phyloP scores from a whole-genome alignment of 2,329 filamentous ascomycete genomes.

The Myriosclerotinia scirpicola region DNA sequence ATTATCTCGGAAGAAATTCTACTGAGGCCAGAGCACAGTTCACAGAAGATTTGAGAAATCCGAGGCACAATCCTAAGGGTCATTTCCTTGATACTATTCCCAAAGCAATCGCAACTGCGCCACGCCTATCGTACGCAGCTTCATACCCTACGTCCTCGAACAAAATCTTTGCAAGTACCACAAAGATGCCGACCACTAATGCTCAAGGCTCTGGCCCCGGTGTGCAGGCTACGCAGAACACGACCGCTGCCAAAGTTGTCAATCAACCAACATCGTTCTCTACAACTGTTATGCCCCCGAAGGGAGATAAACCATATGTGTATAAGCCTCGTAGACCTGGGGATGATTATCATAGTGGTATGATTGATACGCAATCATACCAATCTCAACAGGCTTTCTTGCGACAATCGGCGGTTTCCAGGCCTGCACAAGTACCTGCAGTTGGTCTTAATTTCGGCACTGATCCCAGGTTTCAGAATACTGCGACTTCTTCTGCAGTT shows the following conservation, averaged over 20 bases:
- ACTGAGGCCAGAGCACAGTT: conserved; percentile 91
- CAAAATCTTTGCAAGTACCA: conserved; percentile 33
- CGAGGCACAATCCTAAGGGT: conserved; percentile 64
- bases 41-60: conserved; percentile 68
- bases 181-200: conserved; percentile 36
- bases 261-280: conserved; percentile 35
- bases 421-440: conserved; percentile 28
- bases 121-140: conserved; percentile 42
- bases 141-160: conserved; percentile 36
- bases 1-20: conserved; percentile 81
- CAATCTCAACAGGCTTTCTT: conserved; percentile 40
- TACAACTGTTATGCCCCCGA: conserved; percentile 33
- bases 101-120: conserved; percentile 49
- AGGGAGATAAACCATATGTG: conserved; percentile 51
- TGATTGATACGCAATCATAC: conserved; percentile 39
- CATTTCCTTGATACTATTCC: conserved; percentile 72
- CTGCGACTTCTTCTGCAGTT: conserved; percentile 10
- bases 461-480: conserved; percentile 35
- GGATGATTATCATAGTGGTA: conserved; percentile 32
- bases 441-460: conserved; percentile 37
- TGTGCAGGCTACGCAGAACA: background rate
- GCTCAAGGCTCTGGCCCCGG: background rate
- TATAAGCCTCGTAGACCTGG: conserved; percentile 49
- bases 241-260: conserved; percentile 16
- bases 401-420: conserved; percentile 32